Evolutionary conservation across 2,329 filamentous ascomycete genomes (phyloP), one percentile per base, ranked within the genome.

Genomic region (Periconia sp.): DNA sequence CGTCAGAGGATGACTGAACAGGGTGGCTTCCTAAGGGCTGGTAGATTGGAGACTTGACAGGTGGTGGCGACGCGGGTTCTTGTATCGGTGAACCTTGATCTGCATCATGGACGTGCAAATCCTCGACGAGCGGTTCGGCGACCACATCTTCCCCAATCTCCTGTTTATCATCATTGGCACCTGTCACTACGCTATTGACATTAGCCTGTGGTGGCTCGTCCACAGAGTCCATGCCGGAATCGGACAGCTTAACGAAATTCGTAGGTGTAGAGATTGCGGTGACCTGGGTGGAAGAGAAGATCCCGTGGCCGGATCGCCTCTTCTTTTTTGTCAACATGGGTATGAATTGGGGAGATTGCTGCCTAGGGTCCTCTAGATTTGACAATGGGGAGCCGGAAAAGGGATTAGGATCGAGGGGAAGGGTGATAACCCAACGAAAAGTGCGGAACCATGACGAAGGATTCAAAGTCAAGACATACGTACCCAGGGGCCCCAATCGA

Each of bases 91-190:
- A 41, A 33, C 53, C 37, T 32, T 50, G 41, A 16, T 47, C 46
- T 34, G 58, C 51, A 39, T 59, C 51, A 36, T 60, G 51, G 40
- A 66, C 53, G 26, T 58, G 52, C 32, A 63, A 54, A 43, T 66
- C 61, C 36, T 61, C 51, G 21, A 63, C 56, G 35, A 67, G 56
- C 16, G 65, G 63, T 54, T 68, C 65, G 48, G 56, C 48, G 31
- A 56, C 36, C 28, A 54, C 52, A 46, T 53, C 51, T 39, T 57
- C 52, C 43, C 23, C 48, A 39, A 47, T 48, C 35, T 34, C 46
- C 33, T 54, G 31, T 22, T 44, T 46, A 35, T 40, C 47, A 32
- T 58, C 38, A 46, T 55, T 33, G 49, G 57, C 32, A 28, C 40
- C 46, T 36, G 50, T 39, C 31, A 62, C 62, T 53, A 56, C 61